A percentile compares a stretch with the other conserved stretches of the same genome.
These are phyloP conservation scores for Panus rudis DNA, from an alignment of 768 basidiomycete genomes.

Conservation along the genomic window DNA sequence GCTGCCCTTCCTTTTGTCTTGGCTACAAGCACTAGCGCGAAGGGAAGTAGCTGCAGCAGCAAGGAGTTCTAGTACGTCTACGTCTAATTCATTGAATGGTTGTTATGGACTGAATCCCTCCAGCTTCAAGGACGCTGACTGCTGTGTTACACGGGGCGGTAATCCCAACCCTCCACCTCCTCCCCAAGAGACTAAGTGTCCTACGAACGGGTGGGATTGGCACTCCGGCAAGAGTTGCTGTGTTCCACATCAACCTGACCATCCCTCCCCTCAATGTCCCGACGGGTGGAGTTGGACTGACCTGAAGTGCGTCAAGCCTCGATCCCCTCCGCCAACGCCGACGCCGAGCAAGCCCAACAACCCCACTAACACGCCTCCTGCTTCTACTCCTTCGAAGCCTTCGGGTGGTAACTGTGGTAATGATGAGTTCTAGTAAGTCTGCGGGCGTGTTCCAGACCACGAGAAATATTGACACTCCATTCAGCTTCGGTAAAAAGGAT, in stretches of 20 bases:
- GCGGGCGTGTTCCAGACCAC: background rate
- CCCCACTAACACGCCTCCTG: background rate
- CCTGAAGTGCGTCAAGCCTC: background rate
- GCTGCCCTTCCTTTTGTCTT: slow-evolving; percentile 27
- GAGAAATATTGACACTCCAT: background rate
- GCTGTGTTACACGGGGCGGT: slow-evolving; percentile 17
- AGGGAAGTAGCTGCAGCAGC: slow-evolving; percentile 18
- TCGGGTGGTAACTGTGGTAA: slow-evolving; percentile 5
- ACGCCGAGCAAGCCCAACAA: background rate
- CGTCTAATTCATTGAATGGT: background rate
- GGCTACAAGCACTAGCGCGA: slow-evolving; percentile 20
- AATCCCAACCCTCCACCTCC: slow-evolving; percentile 32
- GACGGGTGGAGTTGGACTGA: slow-evolving; percentile 2
- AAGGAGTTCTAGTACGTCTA: slow-evolving; percentile 19
- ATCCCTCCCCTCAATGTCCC: background rate
- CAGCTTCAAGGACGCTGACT: slow-evolving; percentile 9
- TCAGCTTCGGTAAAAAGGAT: slow-evolving; percentile 25
- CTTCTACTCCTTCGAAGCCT: slow-evolving; percentile 1
- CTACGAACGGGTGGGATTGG: slow-evolving; percentile 4
- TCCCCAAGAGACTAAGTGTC: slow-evolving; percentile 18
- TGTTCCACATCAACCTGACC: slow-evolving; percentile 2
- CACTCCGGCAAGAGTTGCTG: background rate
- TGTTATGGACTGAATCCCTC: background rate
- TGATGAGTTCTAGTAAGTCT: slow-evolving; percentile 29
- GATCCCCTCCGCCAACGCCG: background rate